A percentile compares a stretch with the other conserved stretches of the same genome.
These are phyloP conservation scores for Neurospora sp. DNA, from an alignment of 495 filamentous ascomycete genomes.

Conservation along the genomic window DNA sequence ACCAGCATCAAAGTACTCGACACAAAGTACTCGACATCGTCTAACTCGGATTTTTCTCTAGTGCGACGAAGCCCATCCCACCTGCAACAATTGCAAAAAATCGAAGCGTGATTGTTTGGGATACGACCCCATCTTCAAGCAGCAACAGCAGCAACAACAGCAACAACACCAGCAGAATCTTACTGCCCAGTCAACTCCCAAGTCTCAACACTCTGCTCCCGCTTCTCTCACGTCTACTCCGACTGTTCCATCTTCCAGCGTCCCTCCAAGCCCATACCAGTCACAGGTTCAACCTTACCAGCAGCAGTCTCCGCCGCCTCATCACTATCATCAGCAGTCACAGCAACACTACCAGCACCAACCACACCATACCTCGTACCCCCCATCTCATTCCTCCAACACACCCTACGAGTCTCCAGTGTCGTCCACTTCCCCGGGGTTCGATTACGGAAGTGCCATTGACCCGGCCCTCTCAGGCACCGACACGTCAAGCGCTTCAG, in stretches of 20 bases:
- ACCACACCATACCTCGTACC: constrained; percentile 22
- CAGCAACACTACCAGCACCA: constrained; percentile 18
- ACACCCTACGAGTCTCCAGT: constrained; percentile 27
- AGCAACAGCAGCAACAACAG: constrained; percentile 48
- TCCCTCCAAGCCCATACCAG: constrained; percentile 24
- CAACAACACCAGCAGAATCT: constrained; percentile 16
- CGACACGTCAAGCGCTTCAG: constrained; percentile 16
- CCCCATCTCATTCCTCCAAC: constrained; percentile 14
- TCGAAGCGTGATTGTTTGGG: constrained; percentile 95
- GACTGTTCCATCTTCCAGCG: constrained; percentile 12
- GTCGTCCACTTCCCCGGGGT: constrained; percentile 38
- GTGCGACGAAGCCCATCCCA: constrained; percentile 95
- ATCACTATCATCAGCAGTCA: constrained; percentile 18
- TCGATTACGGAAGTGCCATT: constrained; percentile 60
- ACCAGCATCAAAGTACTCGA: neutral
- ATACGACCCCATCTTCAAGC: constrained; percentile 97
- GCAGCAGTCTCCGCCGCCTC: constrained; percentile 27
- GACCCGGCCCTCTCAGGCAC: constrained; percentile 62
- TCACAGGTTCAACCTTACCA: constrained; percentile 23
- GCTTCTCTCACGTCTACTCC: constrained; percentile 18
- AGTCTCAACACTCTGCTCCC: constrained; percentile 13
- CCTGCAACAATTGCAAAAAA: constrained; percentile 95
- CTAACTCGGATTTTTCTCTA: constrained; percentile 28
- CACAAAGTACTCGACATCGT: neutral
- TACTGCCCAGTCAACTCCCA: constrained; percentile 19